Evolutionary conservation across 2,329 filamentous ascomycete species (phyloP), one percentile per base, ranked within the genome.

Genomic region (Ramularia collo-cygni): DNA sequence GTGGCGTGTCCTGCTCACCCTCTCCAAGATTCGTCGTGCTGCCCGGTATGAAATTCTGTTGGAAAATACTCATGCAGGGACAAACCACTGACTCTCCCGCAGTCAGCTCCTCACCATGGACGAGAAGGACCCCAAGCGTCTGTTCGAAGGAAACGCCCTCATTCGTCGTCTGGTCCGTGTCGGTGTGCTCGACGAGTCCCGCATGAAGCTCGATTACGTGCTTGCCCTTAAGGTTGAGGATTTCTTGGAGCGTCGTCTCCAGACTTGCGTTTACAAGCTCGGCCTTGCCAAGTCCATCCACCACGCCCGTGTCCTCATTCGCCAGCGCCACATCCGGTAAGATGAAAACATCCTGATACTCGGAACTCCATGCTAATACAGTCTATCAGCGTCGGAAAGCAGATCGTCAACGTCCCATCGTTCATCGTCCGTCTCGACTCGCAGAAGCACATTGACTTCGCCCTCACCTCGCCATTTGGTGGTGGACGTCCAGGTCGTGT

Each of bases 161-260:
- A 98, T 98, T 84, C 92, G 92, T 71, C 92, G 92, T 85, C 88
- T 98, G 59, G 92, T 98, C 59, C 92, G 92, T 71, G 89, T 96
- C 69, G 92, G 92, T 86, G 92, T 98, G 66, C 87, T 98, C 66
- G 92, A 98, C 71, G 92, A 98, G 79, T 89, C 89, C 70, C 92
- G 92, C 81, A 98, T 98, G 92, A 98, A 95, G 85, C 92, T 98
- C 80, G 92, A 98, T 95, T 60, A 98, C 84, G 92, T 98, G 68
- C 77, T 98, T 68, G 92, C 92, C 75, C 83, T 98, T 50, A 94
- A 95, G 81, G 85, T 93, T 64, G 92, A 98, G 76, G 92, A 98
- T 75, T 98, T 98, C 84, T 81, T 98, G 75, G 92, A 98, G 85
- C 90, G 92, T 65, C 89, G 92, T 73, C 89, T 96, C 60, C 90